Base-by-base conservation (phyloP, 768 basidiomycete genomes). In the Sporobolomyces roseus region DNA sequence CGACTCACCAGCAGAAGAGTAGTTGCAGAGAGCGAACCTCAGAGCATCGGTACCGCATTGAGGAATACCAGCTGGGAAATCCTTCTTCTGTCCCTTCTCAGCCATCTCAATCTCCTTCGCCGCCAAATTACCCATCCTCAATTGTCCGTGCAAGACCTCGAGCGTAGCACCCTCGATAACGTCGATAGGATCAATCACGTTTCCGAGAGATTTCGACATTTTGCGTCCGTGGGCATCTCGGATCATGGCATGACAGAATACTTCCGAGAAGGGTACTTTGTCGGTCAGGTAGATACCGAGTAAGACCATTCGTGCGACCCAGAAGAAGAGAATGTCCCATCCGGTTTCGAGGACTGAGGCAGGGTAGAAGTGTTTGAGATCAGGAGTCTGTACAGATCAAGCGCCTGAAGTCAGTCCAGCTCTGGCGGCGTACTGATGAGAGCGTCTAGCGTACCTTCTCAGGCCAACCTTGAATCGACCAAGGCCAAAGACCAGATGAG, bases 251-350 rank as follows among this genome's bases (percentile, higher is more conserved):
- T 98, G 96, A 80, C 93, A 98, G 77, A 88, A 86, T 13, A 98
- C 93, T 80, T 99, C 93, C 54, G 85, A 83, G 84, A 98, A 99
- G 2, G 96, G 96, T 82, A 99, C 85, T 75, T 89, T 79, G 32
- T 84, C 93, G 0, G 96, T 99, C 52, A 97, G 85, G 64, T 88
- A 84, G 74, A 91, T 80, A 49, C 96, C 94, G 41, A 98, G 86
- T 76, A 99, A 81, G 55, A 90, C 94, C 94, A 98, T 99, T 49
- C 96, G 88, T 21, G 96, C 93, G 10, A 98, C 94, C 96, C 96
- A 99, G 85, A 98, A 98, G 84, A 93, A 93, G n/a, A 99, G 79
- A 75, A 98, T 98, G 72, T 98, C 96, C 94, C 96, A 98, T 52
- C 96, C 96, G 0, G 96, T 99, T 81, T 98, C 96, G 35, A 98